Percentiles rank a stretch among this genome's conserved stretches.
phyloP scores from a whole-genome alignment of 805 yeast species.

The Ogataea thermomethanolica region DNA sequence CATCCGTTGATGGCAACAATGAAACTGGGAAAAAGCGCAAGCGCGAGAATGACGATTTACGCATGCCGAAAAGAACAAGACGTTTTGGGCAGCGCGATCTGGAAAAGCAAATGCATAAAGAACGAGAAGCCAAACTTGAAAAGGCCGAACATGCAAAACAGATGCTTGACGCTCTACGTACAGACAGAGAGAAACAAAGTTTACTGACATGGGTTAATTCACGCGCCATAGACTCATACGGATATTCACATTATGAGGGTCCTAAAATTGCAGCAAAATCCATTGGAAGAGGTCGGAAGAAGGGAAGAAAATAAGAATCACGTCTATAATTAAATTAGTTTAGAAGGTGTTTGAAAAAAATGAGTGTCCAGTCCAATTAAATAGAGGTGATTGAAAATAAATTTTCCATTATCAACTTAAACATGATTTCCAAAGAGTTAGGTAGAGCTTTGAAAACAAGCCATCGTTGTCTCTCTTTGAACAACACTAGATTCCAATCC shows the following conservation, averaged over 20 bases:
- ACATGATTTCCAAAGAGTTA: constrained; percentile 11
- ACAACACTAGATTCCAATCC: constrained; percentile 9
- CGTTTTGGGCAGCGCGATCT: constrained; percentile 34
- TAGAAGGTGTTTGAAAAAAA: neutral
- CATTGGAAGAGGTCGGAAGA: constrained; percentile 18
- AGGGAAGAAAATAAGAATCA: constrained; percentile 15
- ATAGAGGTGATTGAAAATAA: constrained; percentile 10
- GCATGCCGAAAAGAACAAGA: constrained; percentile 32
- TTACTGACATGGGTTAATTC: constrained; percentile 63
- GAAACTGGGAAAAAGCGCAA: constrained; percentile 26
- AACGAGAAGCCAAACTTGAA: constrained; percentile 32
- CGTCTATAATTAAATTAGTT: constrained; percentile 5
- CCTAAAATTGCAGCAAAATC: constrained; percentile 20
- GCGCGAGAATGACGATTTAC: constrained; percentile 22
- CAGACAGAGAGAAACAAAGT: constrained; percentile 41
- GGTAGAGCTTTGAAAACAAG: neutral
- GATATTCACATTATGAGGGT: constrained; percentile 56
- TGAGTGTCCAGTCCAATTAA: constrained; percentile 11
- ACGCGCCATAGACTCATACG: constrained; percentile 48
- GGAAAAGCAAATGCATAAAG: constrained; percentile 31
- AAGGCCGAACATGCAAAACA: constrained; percentile 24
- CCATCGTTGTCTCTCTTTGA: neutral
- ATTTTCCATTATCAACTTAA: constrained; percentile 1
- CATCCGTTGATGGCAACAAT: constrained; percentile 23
- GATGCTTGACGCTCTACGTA: constrained; percentile 33